Evolutionary conservation across 352 stramenopile genomes (phyloP).

Genomic region (Globisporangium cylindrosporum): DNA sequence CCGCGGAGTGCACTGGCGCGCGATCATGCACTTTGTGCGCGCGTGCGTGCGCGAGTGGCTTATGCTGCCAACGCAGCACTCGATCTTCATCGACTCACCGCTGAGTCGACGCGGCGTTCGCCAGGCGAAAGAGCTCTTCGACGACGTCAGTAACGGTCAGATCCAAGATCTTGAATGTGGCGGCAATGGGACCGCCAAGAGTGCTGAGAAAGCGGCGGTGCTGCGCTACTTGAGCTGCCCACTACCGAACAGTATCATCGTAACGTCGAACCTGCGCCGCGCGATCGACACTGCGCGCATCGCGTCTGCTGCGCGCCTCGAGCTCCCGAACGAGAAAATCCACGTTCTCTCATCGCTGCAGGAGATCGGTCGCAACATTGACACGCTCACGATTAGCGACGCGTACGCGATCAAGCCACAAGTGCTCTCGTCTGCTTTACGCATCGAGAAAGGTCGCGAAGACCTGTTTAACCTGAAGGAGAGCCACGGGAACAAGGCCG

Average conservation of each 20-base stretch:
- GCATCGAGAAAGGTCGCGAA: slow-evolving; percentile 44
- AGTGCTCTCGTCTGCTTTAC: slow-evolving; percentile 26
- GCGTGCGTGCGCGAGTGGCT: slow-evolving; percentile 67
- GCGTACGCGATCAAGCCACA: slow-evolving; percentile 38
- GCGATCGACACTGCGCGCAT: slow-evolving; percentile 82
- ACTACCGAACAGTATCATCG: slow-evolving; percentile 56
- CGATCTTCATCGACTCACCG: slow-evolving; percentile 83
- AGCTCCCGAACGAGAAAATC: slow-evolving; percentile 54
- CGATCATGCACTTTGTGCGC: slow-evolving; percentile 44
- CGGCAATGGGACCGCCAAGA: slow-evolving; percentile 16
- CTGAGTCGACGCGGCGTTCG: slow-evolving; percentile 55
- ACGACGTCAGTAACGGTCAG: slow-evolving; percentile 14
- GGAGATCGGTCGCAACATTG: slow-evolving; percentile 83
- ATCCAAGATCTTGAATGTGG: slow-evolving; percentile 14
- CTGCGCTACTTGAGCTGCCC: slow-evolving; percentile 49
- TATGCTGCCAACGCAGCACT: slow-evolving; percentile 61
- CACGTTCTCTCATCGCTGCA: slow-evolving; percentile 82
- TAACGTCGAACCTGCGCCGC: slow-evolving; percentile 69
- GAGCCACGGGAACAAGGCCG: slow-evolving; percentile 81
- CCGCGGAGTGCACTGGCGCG: slow-evolving; percentile 49
- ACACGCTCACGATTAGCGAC: slow-evolving; percentile 74
- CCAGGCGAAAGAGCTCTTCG: slow-evolving; percentile 57
- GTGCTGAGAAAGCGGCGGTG: slow-evolving; percentile 24
- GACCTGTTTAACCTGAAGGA: slow-evolving; percentile 75
- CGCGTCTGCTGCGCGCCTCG: slow-evolving; percentile 56